These are phyloP conservation scores for Mariannaea elegans DNA, from an alignment of 2,329 filamentous ascomycete species.

Conservation along the genomic window DNA sequence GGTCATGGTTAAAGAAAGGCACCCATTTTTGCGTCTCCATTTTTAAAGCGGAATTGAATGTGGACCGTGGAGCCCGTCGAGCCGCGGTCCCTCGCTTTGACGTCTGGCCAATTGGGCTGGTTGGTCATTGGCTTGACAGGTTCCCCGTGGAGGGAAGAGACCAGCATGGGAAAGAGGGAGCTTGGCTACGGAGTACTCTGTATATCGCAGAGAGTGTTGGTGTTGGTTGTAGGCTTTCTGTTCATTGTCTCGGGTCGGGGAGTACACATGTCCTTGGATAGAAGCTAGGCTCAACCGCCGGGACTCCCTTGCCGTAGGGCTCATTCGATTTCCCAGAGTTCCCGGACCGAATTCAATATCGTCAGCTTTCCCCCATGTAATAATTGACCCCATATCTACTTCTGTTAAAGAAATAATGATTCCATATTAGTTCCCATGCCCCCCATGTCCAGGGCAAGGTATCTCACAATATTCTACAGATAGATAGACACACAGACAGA, in stretches of 20 bases:
- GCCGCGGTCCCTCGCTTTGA: slow-evolving; percentile 15
- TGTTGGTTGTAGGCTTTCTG: background rate
- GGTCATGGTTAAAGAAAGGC: too few species aligned
- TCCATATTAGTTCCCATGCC: background rate
- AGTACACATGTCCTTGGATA: too few species aligned
- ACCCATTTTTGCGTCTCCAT: background rate
- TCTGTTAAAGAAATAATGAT: background rate
- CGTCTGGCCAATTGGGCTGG: slow-evolving; percentile 15
- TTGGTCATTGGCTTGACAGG: slow-evolving; percentile 19
- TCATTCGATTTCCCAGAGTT: background rate
- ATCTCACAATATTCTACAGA: too few species aligned
- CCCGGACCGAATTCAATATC: background rate
- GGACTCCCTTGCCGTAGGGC: background rate
- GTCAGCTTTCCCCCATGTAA: background rate
- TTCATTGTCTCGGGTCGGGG: too few species aligned
- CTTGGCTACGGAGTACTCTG: too few species aligned
- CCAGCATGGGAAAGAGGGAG: slow-evolving; percentile 6
- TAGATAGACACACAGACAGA: background rate
- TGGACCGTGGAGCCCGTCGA: background rate
- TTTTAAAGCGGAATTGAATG: background rate
- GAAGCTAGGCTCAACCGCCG: too few species aligned
- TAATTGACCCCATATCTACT: background rate
- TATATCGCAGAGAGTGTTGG: slow-evolving; percentile 1
- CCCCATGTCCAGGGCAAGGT: too few species aligned
- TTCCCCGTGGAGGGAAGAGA: slow-evolving; percentile 17